phyloP scores from a whole-genome alignment of 495 filamentous ascomycete species.

The Cetradonia linearis region DNA sequence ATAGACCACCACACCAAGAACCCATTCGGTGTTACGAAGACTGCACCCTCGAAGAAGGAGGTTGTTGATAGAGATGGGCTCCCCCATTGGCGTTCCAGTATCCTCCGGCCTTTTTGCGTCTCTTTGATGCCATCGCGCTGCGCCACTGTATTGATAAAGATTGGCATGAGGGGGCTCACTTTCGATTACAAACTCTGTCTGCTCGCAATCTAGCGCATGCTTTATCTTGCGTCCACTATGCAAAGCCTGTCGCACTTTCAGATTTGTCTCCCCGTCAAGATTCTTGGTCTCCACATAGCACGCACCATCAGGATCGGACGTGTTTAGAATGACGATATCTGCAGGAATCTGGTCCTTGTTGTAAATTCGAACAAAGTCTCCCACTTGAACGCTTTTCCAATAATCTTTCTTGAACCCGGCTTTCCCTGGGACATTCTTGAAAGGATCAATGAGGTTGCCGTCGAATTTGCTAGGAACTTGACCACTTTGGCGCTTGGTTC shows the following conservation, averaged over 20 bases:
- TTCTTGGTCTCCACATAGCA: conserved; percentile 99
- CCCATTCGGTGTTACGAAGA: conserved; percentile 93
- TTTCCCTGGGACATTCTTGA: conserved; percentile 46
- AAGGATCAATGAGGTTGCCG: conserved; percentile 56
- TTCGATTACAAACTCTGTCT: conserved; percentile 75
- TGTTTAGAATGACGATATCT: conserved; percentile 90
- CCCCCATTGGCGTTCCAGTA: conserved; percentile 65
- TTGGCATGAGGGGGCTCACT: conserved; percentile 89
- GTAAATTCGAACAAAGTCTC: conserved; percentile 93
- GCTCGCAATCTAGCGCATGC: conserved; percentile 87
- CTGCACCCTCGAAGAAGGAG: conserved; percentile 86
- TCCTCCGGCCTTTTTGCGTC: conserved; percentile 50
- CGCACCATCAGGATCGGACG: conserved; percentile 86
- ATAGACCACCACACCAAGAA: conserved; percentile 89
- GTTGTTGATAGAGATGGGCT: conserved; percentile 92
- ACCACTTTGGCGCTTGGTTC: conserved; percentile 27
- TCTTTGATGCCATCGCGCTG: conserved; percentile 74
- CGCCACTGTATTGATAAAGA: conserved; percentile 85
- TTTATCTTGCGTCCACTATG: conserved; percentile 74
- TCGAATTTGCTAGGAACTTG: conserved; percentile 37
- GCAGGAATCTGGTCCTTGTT: conserved; percentile 94
- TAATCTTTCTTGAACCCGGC: conserved; percentile 82
- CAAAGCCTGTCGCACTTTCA: conserved; percentile 89
- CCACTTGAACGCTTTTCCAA: conserved; percentile 94
- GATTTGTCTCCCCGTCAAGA: conserved; percentile 93